phyloP scores from a whole-genome alignment of 495 filamentous ascomycete genomes.

The Darksidea phi region DNA sequence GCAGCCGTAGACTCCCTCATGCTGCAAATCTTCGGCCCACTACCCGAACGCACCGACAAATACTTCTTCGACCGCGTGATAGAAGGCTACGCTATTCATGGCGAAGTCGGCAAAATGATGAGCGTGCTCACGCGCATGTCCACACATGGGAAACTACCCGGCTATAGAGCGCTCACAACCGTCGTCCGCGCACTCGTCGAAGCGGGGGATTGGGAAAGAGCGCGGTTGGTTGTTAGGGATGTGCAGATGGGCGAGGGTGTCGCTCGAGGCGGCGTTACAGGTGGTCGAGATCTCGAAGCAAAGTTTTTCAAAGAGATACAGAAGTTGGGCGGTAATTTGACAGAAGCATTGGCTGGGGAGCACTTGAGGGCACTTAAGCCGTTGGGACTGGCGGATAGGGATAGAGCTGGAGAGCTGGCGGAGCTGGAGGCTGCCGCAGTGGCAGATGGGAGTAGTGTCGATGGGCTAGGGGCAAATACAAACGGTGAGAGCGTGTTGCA shows the following conservation, averaged over 20 bases:
- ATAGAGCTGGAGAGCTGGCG: neutral
- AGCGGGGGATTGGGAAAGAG: conserved; percentile 45
- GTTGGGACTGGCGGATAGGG: neutral
- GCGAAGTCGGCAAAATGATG: conserved; percentile 53
- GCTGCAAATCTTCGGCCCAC: conserved; percentile 44
- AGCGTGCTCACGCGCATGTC: conserved; percentile 50
- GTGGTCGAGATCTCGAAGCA: neutral
- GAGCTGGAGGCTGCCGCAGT: neutral
- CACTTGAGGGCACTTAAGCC: no score
- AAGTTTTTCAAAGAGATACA: conserved; percentile 2
- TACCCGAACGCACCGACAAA: conserved; percentile 50
- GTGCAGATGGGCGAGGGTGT: conserved; percentile 39
- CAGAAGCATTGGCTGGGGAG: neutral
- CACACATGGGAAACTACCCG: conserved; percentile 44
- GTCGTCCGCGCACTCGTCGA: conserved; percentile 51
- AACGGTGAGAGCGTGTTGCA: no score
- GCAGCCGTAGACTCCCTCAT: conserved; percentile 57
- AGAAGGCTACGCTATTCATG: conserved; percentile 56
- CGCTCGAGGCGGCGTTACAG: conserved; percentile 16
- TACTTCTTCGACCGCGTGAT: conserved; percentile 69
- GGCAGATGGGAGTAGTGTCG: neutral
- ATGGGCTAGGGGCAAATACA: neutral
- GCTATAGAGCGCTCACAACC: conserved; percentile 48
- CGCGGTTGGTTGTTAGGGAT: conserved; percentile 43
- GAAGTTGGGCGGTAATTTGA: neutral